Percentiles rank a stretch among this genome's conserved stretches.
These are phyloP conservation scores for Allantophomopsis cytisporea DNA, from an alignment of 2,329 filamentous ascomycete genomes.

Conservation along the genomic window DNA sequence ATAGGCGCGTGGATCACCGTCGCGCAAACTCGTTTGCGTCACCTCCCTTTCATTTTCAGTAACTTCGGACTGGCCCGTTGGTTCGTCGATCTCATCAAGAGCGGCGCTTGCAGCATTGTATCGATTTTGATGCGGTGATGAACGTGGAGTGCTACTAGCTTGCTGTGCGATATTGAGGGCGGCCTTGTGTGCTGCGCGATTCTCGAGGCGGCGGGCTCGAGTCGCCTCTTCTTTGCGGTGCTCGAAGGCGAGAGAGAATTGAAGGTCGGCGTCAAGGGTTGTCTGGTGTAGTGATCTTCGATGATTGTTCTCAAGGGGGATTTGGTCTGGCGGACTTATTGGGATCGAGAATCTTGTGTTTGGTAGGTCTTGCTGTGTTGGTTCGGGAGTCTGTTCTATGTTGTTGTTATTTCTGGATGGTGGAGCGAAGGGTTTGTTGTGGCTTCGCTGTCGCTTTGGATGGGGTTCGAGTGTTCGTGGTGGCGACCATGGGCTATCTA, in stretches of 20 bases:
- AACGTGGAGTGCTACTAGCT: background rate
- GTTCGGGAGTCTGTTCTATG: too few relatives aligned
- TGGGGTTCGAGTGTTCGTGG: background rate
- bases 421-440: conserved; percentile 12
- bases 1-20: conserved; percentile 17
- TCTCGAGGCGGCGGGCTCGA: conserved; percentile 13
- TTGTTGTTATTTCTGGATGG: conserved; percentile 2
- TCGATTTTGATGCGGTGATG: conserved; percentile 16
- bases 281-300: background rate
- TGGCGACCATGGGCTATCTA: conserved; percentile 4
- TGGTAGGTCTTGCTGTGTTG: conserved; percentile 7
- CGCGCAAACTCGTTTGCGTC: conserved; percentile 10
- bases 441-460: conserved; percentile 2
- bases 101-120: conserved; percentile 14
- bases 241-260: conserved; percentile 19
- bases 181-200: conserved; percentile 6
- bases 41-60: conserved; percentile 1
- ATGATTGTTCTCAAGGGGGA: too few relatives aligned
- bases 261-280: conserved; percentile 8
- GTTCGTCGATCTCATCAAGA: background rate
- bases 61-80: background rate
- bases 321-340: too few relatives aligned
- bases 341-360: conserved; percentile 1
- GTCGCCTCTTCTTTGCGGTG: conserved; percentile 15
- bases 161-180: background rate